Percentiles rank a stretch among this genome's conserved stretches.
Evolutionary conservation across 2,329 filamentous ascomycete species (phyloP).

Genomic region (Tolypocladium inflatum): DNA sequence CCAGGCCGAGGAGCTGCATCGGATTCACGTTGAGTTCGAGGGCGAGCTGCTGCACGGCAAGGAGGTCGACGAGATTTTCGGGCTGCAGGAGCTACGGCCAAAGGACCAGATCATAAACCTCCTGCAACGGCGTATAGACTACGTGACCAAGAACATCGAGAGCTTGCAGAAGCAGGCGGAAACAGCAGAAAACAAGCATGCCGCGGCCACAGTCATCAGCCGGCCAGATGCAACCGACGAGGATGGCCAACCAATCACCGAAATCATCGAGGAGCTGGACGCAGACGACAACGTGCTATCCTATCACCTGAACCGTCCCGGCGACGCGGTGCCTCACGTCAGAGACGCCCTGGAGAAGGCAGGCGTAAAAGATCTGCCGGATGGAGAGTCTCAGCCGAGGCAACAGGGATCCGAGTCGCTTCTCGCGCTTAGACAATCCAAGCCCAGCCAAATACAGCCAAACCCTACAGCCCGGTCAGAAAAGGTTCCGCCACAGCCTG

Average conservation of each 20-base stretch:
- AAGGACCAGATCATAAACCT: slow-evolving; percentile 47
- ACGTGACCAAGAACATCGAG: slow-evolving; percentile 73
- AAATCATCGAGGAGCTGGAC: slow-evolving; percentile 88
- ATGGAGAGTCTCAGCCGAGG: slow-evolving; percentile 2
- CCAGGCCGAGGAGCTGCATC: slow-evolving; percentile 39
- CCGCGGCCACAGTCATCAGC: slow-evolving; percentile 49
- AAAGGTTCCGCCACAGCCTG: not conserved
- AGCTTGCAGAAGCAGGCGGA: slow-evolving; percentile 66
- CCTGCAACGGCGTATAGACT: slow-evolving; percentile 68
- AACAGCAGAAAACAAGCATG: slow-evolving; percentile 58
- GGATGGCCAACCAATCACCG: slow-evolving; percentile 68
- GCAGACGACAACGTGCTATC: slow-evolving; percentile 80
- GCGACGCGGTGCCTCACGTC: slow-evolving; percentile 56
- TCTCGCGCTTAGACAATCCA: not conserved
- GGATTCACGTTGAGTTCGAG: slow-evolving; percentile 48
- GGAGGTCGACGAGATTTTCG: slow-evolving; percentile 40
- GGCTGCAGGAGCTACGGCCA: slow-evolving; percentile 15
- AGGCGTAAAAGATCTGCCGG: slow-evolving; percentile 46
- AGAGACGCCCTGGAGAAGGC: slow-evolving; percentile 66
- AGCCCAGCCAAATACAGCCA: not conserved
- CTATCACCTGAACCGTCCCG: slow-evolving; percentile 55
- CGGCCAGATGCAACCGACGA: slow-evolving; percentile 56
- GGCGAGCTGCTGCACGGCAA: slow-evolving; percentile 53
- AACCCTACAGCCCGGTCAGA: not conserved
- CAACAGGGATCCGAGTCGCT: not conserved